A percentile compares a stretch with the other conserved stretches of the same genome.
phyloP scores from a whole-genome alignment of 345 rosid genomes.

The Firmiana major region DNA sequence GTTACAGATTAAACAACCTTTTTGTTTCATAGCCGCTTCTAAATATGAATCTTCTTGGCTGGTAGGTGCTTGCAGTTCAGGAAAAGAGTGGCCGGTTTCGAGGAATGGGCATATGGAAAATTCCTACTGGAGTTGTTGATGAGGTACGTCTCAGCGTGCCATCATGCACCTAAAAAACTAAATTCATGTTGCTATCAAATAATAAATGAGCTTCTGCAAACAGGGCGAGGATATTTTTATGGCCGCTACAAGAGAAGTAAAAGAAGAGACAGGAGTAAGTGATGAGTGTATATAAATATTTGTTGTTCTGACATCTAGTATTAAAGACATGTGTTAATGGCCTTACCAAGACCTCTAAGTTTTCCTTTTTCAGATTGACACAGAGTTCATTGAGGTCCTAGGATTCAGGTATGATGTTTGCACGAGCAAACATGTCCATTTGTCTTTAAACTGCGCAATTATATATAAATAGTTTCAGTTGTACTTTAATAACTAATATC shows the following conservation, averaged over 20 bases:
- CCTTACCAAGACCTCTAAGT: constrained; percentile 3
- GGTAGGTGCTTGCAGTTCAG: constrained; percentile 74
- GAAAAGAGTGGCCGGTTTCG: constrained; percentile 59
- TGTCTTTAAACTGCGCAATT: background rate
- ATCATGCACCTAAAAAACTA: background rate
- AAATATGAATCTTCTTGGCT: constrained; percentile 11
- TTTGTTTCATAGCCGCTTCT: background rate
- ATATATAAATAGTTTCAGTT: background rate
- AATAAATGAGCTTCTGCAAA: constrained; percentile 7
- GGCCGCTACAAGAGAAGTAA: constrained; percentile 73
- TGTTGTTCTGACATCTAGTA: background rate
- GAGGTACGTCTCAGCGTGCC: constrained; percentile 43
- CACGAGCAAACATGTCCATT: background rate
- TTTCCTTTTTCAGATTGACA: constrained; percentile 53
- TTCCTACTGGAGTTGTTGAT: constrained; percentile 81
- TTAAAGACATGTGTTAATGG: background rate
- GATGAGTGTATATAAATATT: background rate
- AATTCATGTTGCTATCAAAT: background rate
- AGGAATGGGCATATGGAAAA: constrained; percentile 70
- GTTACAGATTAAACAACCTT: background rate
- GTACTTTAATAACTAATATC: background rate
- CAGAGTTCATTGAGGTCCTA: constrained; percentile 60
- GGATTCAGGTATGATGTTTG: constrained; percentile 54
- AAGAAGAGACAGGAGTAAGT: constrained; percentile 86
- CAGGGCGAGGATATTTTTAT: constrained; percentile 71